Base-by-base conservation (phyloP, 2,329 filamentous ascomycete species). In the Fusarium sp. region DNA sequence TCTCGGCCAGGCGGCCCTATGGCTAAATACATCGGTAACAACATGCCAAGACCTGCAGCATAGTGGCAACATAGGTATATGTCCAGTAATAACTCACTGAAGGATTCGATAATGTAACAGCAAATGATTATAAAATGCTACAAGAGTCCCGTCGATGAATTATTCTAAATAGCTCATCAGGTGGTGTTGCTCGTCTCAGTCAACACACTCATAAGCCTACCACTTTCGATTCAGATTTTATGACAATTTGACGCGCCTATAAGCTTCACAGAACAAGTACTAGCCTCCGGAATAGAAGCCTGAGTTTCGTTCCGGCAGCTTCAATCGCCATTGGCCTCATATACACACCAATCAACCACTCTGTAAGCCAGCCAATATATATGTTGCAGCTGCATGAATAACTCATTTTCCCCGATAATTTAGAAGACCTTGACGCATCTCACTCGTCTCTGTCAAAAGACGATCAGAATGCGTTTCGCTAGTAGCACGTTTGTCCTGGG, bases 11-110 rank as follows among this genome's bases (percentile, higher is more conserved):
- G 18, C 31, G 37, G 54, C 10, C 37, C 37, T 52, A 25, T 42
- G 42, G 57, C 5, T 60, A 43, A 60, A 59, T 43, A 7, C 55
- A n/a, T 39, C 39, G 20, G 37, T 4, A 39, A 17, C 27, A 17
- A 10, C 13, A 4, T 9, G 6, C 20, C 6, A 33, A 17, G 11
- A 40, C n/a, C 23, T 27, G 14, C 46, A 17, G 13, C 37, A 41
- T 23, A 15, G 14, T 11, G 20, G 20, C 39, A 14, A 41, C 23
- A 11, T 14, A 41, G 15, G 6, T 9, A 23, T 23, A 17, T 4
- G 7, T 17, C 20, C 37, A 21, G 20, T 39, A 23, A 23, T 39
- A 17, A 17, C 23, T 17, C 13, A 9, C 6, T 6, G 18, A 23
- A 13, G 20, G 13, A 41, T 23, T 9, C 20, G 20, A 23, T 4